phyloP scores from a whole-genome alignment of 495 filamentous ascomycete species.

The Chlorociboria aeruginascens region DNA sequence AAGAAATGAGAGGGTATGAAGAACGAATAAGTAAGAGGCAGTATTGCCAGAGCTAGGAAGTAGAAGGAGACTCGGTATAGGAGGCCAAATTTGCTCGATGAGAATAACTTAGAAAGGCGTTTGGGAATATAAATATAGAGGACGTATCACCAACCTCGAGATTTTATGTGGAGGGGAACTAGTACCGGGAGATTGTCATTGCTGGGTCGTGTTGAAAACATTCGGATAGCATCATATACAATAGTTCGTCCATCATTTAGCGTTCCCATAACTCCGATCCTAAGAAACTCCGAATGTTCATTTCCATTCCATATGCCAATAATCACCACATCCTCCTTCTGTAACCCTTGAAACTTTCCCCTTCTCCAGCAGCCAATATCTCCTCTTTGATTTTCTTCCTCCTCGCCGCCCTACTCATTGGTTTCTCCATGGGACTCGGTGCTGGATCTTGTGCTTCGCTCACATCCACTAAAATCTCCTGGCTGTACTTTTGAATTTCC shows the following conservation, averaged over 20 bases:
- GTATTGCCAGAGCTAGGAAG: no score
- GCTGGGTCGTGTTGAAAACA: constrained; percentile 8
- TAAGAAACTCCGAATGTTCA: background rate
- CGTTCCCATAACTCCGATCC: background rate
- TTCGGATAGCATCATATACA: constrained; percentile 8
- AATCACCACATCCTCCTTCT: constrained; percentile 33
- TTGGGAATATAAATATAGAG: background rate
- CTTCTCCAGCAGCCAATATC: constrained; percentile 30
- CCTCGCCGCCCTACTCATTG: constrained; percentile 34
- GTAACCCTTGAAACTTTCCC: constrained; percentile 29
- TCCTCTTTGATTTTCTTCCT: constrained; percentile 38
- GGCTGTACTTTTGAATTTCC: background rate
- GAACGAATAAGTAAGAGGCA: no score
- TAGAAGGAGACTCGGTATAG: background rate
- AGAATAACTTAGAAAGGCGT: background rate
- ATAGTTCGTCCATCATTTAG: background rate
- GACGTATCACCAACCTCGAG: background rate
- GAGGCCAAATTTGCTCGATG: background rate
- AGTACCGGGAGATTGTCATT: background rate
- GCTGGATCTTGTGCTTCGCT: background rate
- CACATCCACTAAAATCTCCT: background rate
- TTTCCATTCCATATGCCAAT: background rate
- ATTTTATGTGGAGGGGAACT: no score
- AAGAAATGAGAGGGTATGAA: background rate
- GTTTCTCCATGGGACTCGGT: constrained; percentile 10